Evolutionary conservation across 148 eudicot species (phyloP).

Genomic region (Oxyria digyna): DNA sequence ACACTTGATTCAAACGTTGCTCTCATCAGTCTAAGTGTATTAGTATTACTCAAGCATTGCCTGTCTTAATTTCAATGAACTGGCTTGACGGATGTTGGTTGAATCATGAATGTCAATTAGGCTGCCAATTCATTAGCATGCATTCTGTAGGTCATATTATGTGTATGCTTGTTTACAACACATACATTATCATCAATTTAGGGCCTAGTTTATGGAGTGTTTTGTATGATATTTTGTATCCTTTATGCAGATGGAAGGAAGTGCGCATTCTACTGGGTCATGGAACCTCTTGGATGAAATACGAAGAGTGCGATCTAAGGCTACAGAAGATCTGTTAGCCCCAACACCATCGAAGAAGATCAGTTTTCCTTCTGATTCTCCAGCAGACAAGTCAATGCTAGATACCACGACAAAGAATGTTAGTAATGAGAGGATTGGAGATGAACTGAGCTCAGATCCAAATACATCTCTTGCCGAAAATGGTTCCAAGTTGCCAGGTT

Average conservation of each 20-base stretch:
- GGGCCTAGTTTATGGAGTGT: neutral
- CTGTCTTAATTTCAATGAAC: neutral
- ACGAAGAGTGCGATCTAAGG: constrained; percentile 75
- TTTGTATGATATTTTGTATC: neutral
- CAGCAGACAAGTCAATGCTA: constrained; percentile 8
- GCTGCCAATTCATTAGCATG: neutral
- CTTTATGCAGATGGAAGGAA: constrained; percentile 34
- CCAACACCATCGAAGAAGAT: constrained; percentile 25
- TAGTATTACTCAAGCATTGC: neutral
- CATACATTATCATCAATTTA: neutral
- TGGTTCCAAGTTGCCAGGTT: neutral
- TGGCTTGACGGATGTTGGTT: neutral
- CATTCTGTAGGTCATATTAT: neutral
- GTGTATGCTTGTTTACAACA: neutral
- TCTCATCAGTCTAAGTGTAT: neutral
- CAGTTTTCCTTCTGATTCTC: constrained; percentile 9
- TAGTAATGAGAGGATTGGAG: constrained; percentile 11
- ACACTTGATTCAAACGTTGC: neutral
- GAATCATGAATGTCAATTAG: neutral
- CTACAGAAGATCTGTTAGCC: constrained; percentile 63
- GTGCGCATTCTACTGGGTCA: constrained; percentile 49
- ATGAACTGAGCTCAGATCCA: constrained; percentile 9
- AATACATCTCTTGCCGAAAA: neutral
- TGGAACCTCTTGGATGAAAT: constrained; percentile 84
- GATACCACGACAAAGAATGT: constrained; percentile 9